Base-by-base conservation (phyloP, 1,139 yeast species). In the Zygoascus sp. region DNA sequence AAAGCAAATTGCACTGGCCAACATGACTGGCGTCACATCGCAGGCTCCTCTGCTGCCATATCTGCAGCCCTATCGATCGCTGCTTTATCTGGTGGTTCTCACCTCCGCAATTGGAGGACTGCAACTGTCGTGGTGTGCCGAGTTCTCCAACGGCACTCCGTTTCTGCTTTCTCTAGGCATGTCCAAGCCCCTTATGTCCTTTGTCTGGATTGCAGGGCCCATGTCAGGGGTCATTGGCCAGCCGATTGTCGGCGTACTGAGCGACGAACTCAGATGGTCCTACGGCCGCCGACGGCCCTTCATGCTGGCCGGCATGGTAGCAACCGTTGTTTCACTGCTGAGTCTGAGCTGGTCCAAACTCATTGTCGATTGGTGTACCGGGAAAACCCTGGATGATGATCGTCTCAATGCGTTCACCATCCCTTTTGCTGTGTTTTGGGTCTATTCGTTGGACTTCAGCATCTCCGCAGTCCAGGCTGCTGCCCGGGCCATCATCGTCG, bases 191-290 rank as follows among this genome's bases (percentile, higher is more conserved):
- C 55, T 70, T 0, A 62, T 79, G 55, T 77, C 82, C 3, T 62
- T 79, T 44, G 75, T 79, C 1, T 79, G 83, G 83, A 70, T 79
- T 15, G 81, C 82, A 0, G 83, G 83, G 0, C 83, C 83, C 0
- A 54, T 79, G n/a, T 73, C 81, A n/a, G 84, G 84, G 0, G 69
- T 79, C 0, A 52, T 79, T 13, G 81, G 81, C 0, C 83, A 79
- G 58, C 84, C 84, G 0, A 64, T 79, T 6, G 75, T 78, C 20
- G 84, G 84, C 0, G 67, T 76, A 6, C 57, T 76, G 39, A 75
- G 80, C 48, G 84, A 79, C 57, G 69, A 72, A 47, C 70, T 76
- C 37, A 62, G 70, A 40, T 61, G 67, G 46, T 54, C 54, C 19
- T 63, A 62, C 44, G 84, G 84, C 3, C 63, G 81, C 49, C 60